Evolutionary conservation across 2,329 filamentous ascomycete genomes (phyloP).

Genomic region (Fusarium nurragi): DNA sequence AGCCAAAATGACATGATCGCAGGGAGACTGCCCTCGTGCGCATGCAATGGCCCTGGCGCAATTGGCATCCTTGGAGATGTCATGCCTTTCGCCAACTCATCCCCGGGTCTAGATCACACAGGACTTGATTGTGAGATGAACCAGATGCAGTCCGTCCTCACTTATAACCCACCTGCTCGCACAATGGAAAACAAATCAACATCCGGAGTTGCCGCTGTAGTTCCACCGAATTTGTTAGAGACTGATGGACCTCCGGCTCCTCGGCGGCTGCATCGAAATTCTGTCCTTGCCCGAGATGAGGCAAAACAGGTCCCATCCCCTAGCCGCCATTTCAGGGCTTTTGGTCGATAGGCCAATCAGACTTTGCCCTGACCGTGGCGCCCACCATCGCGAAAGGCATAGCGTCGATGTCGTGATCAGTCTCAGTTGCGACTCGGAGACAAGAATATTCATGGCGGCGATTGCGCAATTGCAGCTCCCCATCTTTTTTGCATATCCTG

Average conservation of each 20-base stretch:
- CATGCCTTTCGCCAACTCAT: constrained; percentile 8
- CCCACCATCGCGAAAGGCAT: constrained; percentile 58
- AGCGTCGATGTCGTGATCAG: constrained; percentile 64
- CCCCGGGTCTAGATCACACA: constrained; percentile 14
- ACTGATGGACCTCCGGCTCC: constrained; percentile 38
- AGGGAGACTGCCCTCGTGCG: constrained; percentile 38
- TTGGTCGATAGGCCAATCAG: constrained; percentile 50
- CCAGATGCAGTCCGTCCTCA: constrained; percentile 1
- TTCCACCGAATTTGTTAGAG: constrained; percentile 15
- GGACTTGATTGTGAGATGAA: constrained; percentile 27
- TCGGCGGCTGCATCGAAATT: constrained; percentile 40
- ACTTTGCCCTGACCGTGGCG: constrained; percentile 30
- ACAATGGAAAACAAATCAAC: constrained; percentile 1
- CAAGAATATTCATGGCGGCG: constrained; percentile 46
- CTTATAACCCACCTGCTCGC: constrained; percentile 23
- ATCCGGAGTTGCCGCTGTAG: constrained; percentile 24
- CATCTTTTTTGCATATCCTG: constrained; percentile 41
- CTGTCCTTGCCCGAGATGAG: constrained; percentile 37
- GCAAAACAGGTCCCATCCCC: constrained; percentile 40
- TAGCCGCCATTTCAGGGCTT: constrained; percentile 38
- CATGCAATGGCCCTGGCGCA: constrained; percentile 18
- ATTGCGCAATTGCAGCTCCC: constrained; percentile 51
- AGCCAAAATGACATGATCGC: constrained; percentile 42
- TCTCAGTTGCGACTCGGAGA: constrained; percentile 48
- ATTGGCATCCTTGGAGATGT: background rate